Percentiles rank a stretch among this genome's conserved stretches.
These are phyloP conservation scores for Tympanopsis confertula DNA, from an alignment of 2,329 filamentous ascomycete species.

Conservation along the genomic window DNA sequence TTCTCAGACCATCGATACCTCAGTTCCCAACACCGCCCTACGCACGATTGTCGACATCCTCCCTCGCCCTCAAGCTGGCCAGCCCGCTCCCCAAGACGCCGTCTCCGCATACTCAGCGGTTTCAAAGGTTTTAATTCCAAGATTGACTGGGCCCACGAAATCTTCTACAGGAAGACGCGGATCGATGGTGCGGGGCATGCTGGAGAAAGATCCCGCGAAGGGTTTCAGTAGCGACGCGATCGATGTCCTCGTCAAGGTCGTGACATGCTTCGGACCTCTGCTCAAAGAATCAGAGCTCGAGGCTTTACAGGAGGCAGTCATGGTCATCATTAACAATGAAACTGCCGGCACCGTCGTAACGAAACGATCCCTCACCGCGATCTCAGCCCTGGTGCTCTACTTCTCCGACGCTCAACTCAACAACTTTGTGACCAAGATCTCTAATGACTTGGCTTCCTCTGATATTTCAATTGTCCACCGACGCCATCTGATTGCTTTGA, in stretches of 20 bases:
- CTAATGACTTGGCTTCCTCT: not conserved
- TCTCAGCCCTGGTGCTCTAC: not conserved
- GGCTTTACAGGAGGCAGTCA: not conserved
- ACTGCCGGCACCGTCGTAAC: conserved; percentile 1
- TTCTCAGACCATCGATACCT: conserved; percentile 1
- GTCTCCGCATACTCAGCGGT: not conserved
- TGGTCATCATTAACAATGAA: not conserved
- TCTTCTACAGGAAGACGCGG: not conserved
- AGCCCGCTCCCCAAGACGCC: not conserved
- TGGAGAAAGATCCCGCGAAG: not conserved
- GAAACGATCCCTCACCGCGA: not conserved
- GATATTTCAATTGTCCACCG: not conserved
- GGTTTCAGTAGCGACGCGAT: conserved; percentile 1
- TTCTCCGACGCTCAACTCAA: not conserved
- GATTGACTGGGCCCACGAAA: not conserved
- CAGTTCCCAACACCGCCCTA: not conserved
- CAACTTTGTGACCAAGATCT: not conserved
- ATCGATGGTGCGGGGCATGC: not conserved
- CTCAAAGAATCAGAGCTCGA: not conserved
- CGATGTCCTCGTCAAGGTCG: not conserved
- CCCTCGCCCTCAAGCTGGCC: not conserved
- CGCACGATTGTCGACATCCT: not conserved
- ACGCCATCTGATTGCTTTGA: not conserved
- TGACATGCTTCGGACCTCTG: not conserved
- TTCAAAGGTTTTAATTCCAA: not conserved